Percentiles rank a stretch among this genome's conserved stretches.
phyloP scores from a whole-genome alignment of 345 rosid species.

The Mercurialis annua region DNA sequence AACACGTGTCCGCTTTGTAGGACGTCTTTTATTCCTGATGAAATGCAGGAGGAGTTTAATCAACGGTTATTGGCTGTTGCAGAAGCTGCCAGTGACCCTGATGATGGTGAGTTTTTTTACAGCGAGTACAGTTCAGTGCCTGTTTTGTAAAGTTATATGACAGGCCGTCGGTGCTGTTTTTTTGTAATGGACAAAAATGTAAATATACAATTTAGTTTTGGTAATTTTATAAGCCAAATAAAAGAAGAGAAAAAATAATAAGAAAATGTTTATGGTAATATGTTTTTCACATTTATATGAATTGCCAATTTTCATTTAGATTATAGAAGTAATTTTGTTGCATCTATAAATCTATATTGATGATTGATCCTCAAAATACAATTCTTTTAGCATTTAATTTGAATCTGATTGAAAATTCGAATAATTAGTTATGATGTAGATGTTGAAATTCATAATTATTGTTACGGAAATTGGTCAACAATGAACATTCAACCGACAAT shows the following conservation, averaged over 20 bases:
- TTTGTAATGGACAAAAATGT: slow-evolving; percentile 4
- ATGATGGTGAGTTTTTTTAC: slow-evolving; percentile 39
- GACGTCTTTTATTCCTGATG: slow-evolving; percentile 71
- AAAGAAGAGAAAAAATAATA: not conserved
- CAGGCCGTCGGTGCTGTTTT: not conserved
- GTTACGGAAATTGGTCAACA: not conserved
- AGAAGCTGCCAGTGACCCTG: slow-evolving; percentile 17
- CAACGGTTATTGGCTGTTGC: slow-evolving; percentile 77
- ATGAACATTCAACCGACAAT: not conserved
- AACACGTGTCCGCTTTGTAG: slow-evolving; percentile 88
- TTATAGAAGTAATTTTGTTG: not conserved
- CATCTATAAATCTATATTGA: no score
- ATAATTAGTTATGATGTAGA: no score
- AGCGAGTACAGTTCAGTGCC: slow-evolving; percentile 48
- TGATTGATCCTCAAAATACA: no score
- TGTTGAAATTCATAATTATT: no score
- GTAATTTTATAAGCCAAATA: slow-evolving; percentile 4
- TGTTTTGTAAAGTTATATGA: slow-evolving; percentile 28
- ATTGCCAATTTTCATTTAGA: not conserved
- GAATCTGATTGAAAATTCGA: no score
- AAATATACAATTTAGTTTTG: slow-evolving; percentile 8
- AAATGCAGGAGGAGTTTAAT: slow-evolving; percentile 77
- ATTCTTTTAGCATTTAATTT: no score
- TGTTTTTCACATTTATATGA: not conserved
- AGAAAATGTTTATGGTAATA: not conserved